phyloP scores from a whole-genome alignment of 2,329 filamentous ascomycete genomes.

The Stenocarpella maydis region DNA sequence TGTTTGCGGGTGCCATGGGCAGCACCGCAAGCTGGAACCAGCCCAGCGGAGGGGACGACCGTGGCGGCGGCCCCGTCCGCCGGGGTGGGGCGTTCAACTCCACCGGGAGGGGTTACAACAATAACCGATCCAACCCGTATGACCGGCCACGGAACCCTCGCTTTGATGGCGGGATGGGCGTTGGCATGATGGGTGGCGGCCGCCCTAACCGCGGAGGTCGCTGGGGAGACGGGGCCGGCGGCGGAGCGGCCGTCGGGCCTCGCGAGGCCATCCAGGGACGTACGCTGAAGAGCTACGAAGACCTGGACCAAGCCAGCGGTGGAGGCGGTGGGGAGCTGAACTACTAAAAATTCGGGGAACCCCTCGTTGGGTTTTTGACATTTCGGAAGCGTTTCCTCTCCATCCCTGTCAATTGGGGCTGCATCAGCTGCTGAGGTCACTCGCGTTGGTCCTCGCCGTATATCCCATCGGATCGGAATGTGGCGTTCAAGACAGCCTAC shows the following conservation, averaged over 20 bases:
- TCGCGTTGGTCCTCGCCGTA: not conserved
- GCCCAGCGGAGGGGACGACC: constrained; percentile 58
- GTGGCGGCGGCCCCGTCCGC: constrained; percentile 71
- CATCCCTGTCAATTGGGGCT: not conserved
- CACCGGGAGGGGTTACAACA: constrained; percentile 56
- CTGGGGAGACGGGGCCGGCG: constrained; percentile 78
- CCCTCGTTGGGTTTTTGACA: not conserved
- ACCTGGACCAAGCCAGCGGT: constrained; percentile 85
- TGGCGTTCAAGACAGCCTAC: not conserved
- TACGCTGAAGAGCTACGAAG: constrained; percentile 96
- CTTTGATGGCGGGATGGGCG: constrained; percentile 60
- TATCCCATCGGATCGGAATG: not conserved
- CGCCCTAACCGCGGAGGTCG: constrained; percentile 62
- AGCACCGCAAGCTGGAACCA: constrained; percentile 58
- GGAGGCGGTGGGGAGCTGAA: constrained; percentile 85
- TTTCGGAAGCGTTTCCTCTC: not conserved
- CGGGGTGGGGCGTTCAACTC: constrained; percentile 65
- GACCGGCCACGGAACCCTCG: constrained; percentile 70
- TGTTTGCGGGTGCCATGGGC: constrained; percentile 61
- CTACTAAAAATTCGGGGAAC: constrained; percentile 65
- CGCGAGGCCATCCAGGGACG: constrained; percentile 91
- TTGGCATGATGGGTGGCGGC: constrained; percentile 49
- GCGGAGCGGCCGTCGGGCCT: constrained; percentile 80
- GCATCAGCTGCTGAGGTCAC: not conserved
- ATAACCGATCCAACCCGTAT: constrained; percentile 75